Conservation (phyloP, 169 alveolate genomes). For the Cryptosporidium bovis region DNA sequence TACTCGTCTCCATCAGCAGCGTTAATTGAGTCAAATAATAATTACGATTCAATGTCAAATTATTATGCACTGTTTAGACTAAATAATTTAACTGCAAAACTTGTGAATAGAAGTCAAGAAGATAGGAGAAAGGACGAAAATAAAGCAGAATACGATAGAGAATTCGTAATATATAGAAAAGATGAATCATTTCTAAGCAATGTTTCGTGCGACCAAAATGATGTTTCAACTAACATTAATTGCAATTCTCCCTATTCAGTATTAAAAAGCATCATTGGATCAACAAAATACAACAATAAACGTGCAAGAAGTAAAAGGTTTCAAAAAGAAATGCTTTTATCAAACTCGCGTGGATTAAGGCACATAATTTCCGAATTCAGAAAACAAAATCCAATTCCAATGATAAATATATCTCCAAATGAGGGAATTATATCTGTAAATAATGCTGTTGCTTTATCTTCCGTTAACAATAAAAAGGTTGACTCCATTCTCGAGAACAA, state of each 20-base stretch:
- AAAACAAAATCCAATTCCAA: conserved; percentile 63
- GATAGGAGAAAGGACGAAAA: background rate
- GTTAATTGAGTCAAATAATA: conserved; percentile 9
- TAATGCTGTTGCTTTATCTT: conserved; percentile 50
- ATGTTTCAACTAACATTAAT: background rate
- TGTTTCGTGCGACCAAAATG: background rate
- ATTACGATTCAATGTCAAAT: conserved; percentile 19
- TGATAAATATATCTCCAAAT: conserved; percentile 41
- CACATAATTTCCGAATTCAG: conserved; percentile 68
- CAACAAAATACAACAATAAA: background rate
- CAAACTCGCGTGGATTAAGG: conserved; percentile 70
- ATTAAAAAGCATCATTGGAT: background rate
- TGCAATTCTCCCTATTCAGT: conserved; percentile 14
- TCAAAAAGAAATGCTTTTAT: conserved; percentile 28
- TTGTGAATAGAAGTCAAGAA: background rate
- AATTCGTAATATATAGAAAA: background rate
- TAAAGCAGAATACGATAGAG: background rate
- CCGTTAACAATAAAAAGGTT: background rate
- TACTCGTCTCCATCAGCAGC: conserved; percentile 68
- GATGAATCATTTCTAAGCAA: too few relatives aligned
- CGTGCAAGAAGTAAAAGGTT: background rate
- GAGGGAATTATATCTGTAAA: conserved; percentile 54
- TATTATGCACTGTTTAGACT: conserved; percentile 32
- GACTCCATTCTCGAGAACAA: background rate
- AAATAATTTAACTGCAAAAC: conserved; percentile 30